Percentiles rank a stretch among this genome's conserved stretches.
Evolutionary conservation across 805 yeast genomes (phyloP).

Genomic region (Kluyveromyces starmeri): DNA sequence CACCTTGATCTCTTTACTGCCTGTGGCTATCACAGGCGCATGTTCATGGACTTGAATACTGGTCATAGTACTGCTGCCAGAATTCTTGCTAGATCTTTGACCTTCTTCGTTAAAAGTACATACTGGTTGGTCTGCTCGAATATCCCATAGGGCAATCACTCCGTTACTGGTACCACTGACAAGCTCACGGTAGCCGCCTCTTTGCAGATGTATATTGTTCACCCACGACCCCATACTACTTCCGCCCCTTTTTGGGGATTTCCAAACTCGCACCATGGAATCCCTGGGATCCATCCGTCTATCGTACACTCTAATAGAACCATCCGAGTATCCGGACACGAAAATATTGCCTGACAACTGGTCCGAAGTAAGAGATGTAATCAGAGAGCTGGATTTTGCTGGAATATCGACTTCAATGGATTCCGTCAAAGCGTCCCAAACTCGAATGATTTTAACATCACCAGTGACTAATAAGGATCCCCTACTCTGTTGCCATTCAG

Average conservation of each 20-base stretch:
- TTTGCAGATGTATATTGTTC: conserved; percentile 82
- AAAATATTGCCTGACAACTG: conserved; percentile 89
- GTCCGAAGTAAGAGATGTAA: conserved; percentile 85
- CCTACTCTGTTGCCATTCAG: conserved; percentile 96
- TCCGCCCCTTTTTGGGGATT: conserved; percentile 30
- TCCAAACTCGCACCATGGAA: conserved; percentile 80
- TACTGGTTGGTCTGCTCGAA: conserved; percentile 66
- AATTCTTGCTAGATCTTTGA: conserved; percentile 11
- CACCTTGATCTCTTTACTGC: conserved; percentile 65
- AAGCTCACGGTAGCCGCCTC: conserved; percentile 91
- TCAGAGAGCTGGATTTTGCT: conserved; percentile 81
- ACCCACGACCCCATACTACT: conserved; percentile 46
- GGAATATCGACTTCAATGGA: conserved; percentile 81
- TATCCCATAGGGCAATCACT: conserved; percentile 81
- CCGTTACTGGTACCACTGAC: conserved; percentile 82
- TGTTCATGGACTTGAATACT: conserved; percentile 86
- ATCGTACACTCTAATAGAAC: conserved; percentile 85
- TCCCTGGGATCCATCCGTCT: conserved; percentile 77
- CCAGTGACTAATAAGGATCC: conserved; percentile 90
- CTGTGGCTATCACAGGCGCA: conserved; percentile 90
- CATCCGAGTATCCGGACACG: conserved; percentile 86
- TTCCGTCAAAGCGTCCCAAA: conserved; percentile 97
- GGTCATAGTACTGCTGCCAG: conserved; percentile 38
- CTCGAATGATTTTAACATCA: conserved; percentile 80
- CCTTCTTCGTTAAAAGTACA: conserved; percentile 48